Evolutionary conservation across 768 basidiomycete genomes (phyloP).

Genomic region (Neoboletus brunneissimus): DNA sequence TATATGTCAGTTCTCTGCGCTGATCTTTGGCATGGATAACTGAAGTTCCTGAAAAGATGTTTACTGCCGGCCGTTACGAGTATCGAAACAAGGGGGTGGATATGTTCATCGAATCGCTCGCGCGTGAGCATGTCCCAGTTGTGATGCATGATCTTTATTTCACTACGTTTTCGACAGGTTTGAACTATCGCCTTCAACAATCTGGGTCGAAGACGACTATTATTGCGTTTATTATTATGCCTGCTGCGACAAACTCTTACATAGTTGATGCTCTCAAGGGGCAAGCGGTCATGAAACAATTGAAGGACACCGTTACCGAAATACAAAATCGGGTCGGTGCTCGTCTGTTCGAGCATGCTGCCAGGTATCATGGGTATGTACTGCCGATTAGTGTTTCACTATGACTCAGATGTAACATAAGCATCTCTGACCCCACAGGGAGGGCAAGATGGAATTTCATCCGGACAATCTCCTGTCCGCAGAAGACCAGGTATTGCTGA

Average conservation of each 20-base stretch:
- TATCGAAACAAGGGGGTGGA: conserved; percentile 99
- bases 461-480: conserved; percentile 77
- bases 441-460: conserved; percentile 70
- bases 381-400: neutral
- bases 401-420: neutral
- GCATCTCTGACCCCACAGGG: conserved; percentile 37
- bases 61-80: conserved; percentile 99
- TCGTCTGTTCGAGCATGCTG: conserved; percentile 91
- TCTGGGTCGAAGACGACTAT: conserved; percentile 75
- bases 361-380: conserved; percentile 83
- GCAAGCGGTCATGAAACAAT: conserved; percentile 95
- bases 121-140: conserved; percentile 51
- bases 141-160: neutral
- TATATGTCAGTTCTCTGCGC: conserved; percentile 55
- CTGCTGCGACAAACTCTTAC: conserved; percentile 93
- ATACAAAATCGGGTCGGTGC: conserved; percentile 92
- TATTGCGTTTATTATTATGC: conserved; percentile 99
- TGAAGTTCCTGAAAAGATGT: conserved; percentile 57
- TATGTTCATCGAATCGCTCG: conserved; percentile 98
- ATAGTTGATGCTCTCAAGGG: conserved; percentile 96
- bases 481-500: conserved; percentile 92
- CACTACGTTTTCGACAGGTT: conserved; percentile 28
- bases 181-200: conserved; percentile 63
- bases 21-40: neutral
- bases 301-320: conserved; percentile 93